Percentiles rank a stretch among this genome's conserved stretches.
phyloP scores from a whole-genome alignment of 2,329 filamentous ascomycete genomes.

The Fusarium transvaalense region DNA sequence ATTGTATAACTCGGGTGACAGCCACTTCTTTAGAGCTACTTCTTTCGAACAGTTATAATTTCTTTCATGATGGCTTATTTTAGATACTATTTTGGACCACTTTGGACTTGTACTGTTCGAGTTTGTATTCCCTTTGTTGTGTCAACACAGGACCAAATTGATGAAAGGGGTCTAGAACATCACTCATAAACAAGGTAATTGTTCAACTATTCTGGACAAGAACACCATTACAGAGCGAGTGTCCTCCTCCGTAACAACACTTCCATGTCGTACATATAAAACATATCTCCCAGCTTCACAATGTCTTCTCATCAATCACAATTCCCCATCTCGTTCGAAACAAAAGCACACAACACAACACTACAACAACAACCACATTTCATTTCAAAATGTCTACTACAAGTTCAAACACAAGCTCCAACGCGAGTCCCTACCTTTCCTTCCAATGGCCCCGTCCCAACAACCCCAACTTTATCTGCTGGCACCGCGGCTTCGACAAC shows the following conservation, averaged over 20 bases:
- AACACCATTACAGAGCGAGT: fast-evolving
- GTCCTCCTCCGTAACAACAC: too few relatives aligned
- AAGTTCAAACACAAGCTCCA: neutral
- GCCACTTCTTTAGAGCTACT: too few relatives aligned
- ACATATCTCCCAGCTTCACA: too few relatives aligned
- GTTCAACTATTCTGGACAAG: neutral
- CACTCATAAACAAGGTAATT: neutral
- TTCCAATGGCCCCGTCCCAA: conserved; percentile 23
- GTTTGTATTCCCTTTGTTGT: neutral
- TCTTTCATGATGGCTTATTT: too few relatives aligned
- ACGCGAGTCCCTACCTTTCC: conserved; percentile 10
- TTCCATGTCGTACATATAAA: conserved; percentile 2
- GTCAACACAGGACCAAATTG: neutral
- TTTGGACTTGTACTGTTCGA: neutral
- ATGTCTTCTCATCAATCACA: neutral
- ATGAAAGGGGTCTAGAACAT: neutral
- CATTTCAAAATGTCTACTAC: neutral
- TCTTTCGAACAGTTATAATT: too few relatives aligned
- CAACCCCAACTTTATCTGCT: conserved; percentile 12
- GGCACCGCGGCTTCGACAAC: conserved; percentile 15
- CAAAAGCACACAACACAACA: too few relatives aligned
- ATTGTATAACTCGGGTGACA: too few relatives aligned
- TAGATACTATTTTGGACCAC: too few relatives aligned
- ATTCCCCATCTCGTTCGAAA: neutral
- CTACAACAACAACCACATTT: neutral